Conservation (phyloP, 768 basidiomycete genomes). For the Psilocybe azurescens region DNA sequence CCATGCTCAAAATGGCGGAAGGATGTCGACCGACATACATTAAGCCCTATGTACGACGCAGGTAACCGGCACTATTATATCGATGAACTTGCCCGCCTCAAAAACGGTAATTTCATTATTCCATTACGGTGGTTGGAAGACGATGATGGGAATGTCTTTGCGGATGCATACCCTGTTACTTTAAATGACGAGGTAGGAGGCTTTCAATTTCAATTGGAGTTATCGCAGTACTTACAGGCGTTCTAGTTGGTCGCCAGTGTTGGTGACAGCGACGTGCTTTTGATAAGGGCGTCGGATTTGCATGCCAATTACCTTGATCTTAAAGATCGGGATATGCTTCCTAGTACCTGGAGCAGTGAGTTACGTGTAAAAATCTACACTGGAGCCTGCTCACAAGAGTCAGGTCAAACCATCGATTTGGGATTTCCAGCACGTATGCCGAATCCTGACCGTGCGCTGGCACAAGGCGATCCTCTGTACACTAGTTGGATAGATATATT, state of each 20-base stretch:
- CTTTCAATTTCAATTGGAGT: background rate
- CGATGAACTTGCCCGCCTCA: conserved; percentile 22
- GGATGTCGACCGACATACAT: conserved; percentile 24
- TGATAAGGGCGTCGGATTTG: no score
- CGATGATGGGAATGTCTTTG: conserved; percentile 16
- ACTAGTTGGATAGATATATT: conserved; percentile 37
- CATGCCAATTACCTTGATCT: no score
- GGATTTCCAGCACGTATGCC: conserved; percentile 28
- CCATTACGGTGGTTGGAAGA: conserved; percentile 31
- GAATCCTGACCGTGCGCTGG: conserved; percentile 35
- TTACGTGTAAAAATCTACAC: background rate
- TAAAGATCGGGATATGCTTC: background rate
- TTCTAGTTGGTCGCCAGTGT: background rate
- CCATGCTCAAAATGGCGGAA: conserved; percentile 35
- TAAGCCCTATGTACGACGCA: conserved; percentile 33
- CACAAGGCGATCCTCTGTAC: conserved; percentile 35
- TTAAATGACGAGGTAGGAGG: background rate
- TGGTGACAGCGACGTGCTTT: background rate
- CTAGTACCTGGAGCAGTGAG: background rate
- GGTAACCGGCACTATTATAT: conserved; percentile 21
- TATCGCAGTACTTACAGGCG: background rate
- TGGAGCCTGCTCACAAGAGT: background rate
- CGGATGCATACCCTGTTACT: conserved; percentile 20
- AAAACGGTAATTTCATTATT: conserved; percentile 22
- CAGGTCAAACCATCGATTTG: background rate